phyloP scores from a whole-genome alignment of 176 grass and related monocot genomes.

The Phoenix dactylifera region DNA sequence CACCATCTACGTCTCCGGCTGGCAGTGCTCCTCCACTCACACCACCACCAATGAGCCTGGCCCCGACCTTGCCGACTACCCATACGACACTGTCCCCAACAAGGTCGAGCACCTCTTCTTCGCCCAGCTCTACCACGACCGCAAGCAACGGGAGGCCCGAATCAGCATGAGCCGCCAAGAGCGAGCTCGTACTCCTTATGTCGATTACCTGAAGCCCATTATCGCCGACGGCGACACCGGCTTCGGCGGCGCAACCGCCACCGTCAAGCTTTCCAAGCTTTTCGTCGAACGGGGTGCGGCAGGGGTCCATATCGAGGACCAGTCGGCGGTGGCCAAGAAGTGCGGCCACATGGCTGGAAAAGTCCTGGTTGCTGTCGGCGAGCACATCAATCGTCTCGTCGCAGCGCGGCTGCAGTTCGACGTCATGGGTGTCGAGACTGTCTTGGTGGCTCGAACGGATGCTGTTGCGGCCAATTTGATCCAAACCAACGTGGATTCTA shows the following conservation, averaged over 20 bases:
- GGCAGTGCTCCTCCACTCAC: conserved; percentile 98
- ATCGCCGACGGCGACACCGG: conserved; percentile 83
- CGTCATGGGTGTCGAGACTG: conserved; percentile 84
- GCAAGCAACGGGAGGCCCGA: conserved; percentile 71
- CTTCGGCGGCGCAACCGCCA: conserved; percentile 74
- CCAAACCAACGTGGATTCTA: conserved; percentile 81
- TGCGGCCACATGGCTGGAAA: conserved; percentile 95
- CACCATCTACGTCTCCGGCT: conserved; percentile 88
- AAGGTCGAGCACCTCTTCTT: conserved; percentile 91
- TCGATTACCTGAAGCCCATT: conserved; percentile 76
- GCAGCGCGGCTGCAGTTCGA: conserved; percentile 90
- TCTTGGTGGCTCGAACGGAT: conserved; percentile 68
- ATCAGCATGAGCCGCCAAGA: conserved; percentile 55
- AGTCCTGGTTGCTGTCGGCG: conserved; percentile 60
- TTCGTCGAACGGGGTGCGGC: conserved; percentile 91
- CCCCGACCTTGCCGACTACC: conserved; percentile 90
- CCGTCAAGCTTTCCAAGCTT: conserved; percentile 90
- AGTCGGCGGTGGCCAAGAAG: conserved; percentile 82
- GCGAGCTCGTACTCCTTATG: conserved; percentile 22
- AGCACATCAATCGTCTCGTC: conserved; percentile 87
- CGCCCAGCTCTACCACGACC: conserved; percentile 73
- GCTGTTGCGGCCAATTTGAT: conserved; percentile 78
- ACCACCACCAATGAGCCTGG: conserved; percentile 77
- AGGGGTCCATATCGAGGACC: conserved; percentile 85
- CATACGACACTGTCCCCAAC: conserved; percentile 93